Conservation (phyloP, 305 asterid species). For the Fraxinus baroniana region DNA sequence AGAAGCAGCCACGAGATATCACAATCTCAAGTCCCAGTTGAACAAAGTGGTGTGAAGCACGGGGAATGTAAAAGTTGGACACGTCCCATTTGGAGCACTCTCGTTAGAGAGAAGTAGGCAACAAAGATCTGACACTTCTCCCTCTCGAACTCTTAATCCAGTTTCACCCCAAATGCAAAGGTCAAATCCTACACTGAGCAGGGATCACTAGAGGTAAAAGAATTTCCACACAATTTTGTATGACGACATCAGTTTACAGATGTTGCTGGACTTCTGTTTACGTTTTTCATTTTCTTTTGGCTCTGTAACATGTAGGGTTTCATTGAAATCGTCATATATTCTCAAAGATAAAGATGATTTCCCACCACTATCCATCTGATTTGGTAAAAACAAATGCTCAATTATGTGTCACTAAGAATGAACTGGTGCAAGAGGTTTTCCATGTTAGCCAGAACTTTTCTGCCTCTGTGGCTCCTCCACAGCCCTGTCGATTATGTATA, state of each 20-base stretch:
- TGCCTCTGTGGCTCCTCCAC: conserved; percentile 37
- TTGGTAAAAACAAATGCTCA: conserved; percentile 3
- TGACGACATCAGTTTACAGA: conserved; percentile 27
- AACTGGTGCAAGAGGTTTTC: neutral
- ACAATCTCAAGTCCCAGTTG: conserved; percentile 31
- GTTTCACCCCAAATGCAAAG: conserved; percentile 32
- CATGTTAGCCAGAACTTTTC: conserved; percentile 40
- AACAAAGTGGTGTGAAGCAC: conserved; percentile 15
- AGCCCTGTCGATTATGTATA: neutral
- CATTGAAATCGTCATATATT: conserved; percentile 57
- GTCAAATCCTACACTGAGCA: conserved; percentile 34
- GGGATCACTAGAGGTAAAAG: conserved; percentile 62
- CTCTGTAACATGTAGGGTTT: conserved; percentile 50
- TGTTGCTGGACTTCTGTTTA: conserved; percentile 30
- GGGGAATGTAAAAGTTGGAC: conserved; percentile 16
- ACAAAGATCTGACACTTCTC: conserved; percentile 29
- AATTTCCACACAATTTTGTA: conserved; percentile 17
- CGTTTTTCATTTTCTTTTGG: conserved; percentile 12
- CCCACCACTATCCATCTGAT: conserved; percentile 64
- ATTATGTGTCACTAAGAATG: conserved; percentile 17
- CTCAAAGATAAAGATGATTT: conserved; percentile 82
- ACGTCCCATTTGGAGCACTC: conserved; percentile 22
- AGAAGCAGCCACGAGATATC: conserved; percentile 40
- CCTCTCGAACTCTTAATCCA: conserved; percentile 31
- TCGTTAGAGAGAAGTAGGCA: conserved; percentile 37